phyloP scores from a whole-genome alignment of 75 land plant species.

The Cupressus sempervirens region DNA sequence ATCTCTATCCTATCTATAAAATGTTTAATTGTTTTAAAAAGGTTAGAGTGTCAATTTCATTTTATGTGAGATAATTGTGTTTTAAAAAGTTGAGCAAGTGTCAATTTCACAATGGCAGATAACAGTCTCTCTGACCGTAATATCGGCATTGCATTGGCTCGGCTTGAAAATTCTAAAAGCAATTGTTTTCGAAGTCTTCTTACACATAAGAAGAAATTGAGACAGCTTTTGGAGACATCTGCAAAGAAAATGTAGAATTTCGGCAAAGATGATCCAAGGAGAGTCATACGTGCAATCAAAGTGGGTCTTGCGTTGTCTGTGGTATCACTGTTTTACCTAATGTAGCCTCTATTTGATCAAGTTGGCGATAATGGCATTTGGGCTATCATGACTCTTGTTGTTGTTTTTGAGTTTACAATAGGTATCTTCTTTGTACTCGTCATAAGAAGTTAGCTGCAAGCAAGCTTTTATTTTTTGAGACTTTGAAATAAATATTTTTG shows the following conservation, averaged over 20 bases:
- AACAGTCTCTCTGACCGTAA: not conserved
- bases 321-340: slow-evolving; percentile 46
- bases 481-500: too few relatives aligned
- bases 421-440: slow-evolving; percentile 15
- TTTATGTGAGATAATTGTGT: too few relatives aligned
- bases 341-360: slow-evolving; percentile 32
- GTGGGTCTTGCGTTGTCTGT: slow-evolving; percentile 48
- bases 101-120: not conserved
- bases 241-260: not conserved
- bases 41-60: too few relatives aligned
- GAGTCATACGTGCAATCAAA: slow-evolving; percentile 42
- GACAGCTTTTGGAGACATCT: not conserved
- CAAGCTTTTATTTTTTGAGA: too few relatives aligned
- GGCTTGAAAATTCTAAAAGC: not conserved
- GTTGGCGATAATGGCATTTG: slow-evolving; percentile 63
- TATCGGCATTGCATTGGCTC: not conserved
- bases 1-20: not conserved
- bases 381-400: slow-evolving; percentile 76
- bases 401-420: slow-evolving; percentile 56
- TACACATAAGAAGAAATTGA: not conserved
- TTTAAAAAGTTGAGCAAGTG: not conserved
- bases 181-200: not conserved
- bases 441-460: not conserved
- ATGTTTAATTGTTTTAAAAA: too few relatives aligned
- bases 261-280: slow-evolving; percentile 22